Base-by-base conservation (phyloP, 768 basidiomycete species). In the Pleurotus tuoliensis region DNA sequence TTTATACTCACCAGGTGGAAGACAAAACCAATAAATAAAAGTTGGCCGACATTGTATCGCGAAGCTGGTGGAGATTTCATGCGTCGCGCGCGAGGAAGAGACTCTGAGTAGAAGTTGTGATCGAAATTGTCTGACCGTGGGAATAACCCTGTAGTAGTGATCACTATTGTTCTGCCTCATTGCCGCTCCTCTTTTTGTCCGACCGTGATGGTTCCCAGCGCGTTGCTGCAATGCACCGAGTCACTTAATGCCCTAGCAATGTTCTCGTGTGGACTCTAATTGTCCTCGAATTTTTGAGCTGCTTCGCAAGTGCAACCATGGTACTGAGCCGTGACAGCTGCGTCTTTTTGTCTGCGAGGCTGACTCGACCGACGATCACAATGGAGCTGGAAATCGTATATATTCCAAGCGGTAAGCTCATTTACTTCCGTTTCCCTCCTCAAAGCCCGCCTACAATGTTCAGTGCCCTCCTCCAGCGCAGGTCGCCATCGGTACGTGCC, bases 1-100 rank as follows among this genome's bases (percentile, higher is more conserved):
- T 77, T 80, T 53, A 88, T 87, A 69, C 83, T 90, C 4, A 85
- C 75, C 52, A 89, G 67, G 65, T 94, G 91, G 64, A 92, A 92
- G 39, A 86, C 64, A 38, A 93, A 76, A 30, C 88, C 88, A 41
- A 89, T 67, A n/a, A 81, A 57, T 13, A 92, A 77, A 13, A 90
- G 72, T 56, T 73, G 68, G 1, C 65, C 59, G 37, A 80, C 70
- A 65, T 73, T 75, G 59, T 78, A 78, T 13, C 49, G 61, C 62
- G 64, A 63, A 27, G 46, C 15, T 43, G 24, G 11, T 13, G 27
- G 13, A 16, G 51, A 58, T 53, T 58, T 58, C 48, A 50, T 50
- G 27, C 48, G 49, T 34, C 12, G 38, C 15, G 22, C n/a, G 22
- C 27, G 48, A 18, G 20, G 48, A 50, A 37, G 24, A 34, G 30